Percentiles rank a stretch among this genome's conserved stretches.
Evolutionary conservation across 2,329 filamentous ascomycete genomes (phyloP).

Genomic region (Neofusicoccum umdonicola): DNA sequence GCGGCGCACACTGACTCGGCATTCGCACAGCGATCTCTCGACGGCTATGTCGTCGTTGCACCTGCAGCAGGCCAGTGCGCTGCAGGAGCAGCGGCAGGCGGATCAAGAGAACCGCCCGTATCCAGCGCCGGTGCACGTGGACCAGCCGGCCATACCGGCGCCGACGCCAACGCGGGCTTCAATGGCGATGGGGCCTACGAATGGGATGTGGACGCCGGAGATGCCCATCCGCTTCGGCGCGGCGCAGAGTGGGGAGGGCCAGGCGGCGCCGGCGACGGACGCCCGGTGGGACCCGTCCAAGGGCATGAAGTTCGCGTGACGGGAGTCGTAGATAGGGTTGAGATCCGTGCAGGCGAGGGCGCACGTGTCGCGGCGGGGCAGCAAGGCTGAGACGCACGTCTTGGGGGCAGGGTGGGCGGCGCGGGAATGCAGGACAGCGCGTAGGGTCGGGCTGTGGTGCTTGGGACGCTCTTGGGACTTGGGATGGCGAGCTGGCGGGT

Average conservation of each 20-base stretch:
- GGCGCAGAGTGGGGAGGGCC: slow-evolving; percentile 10
- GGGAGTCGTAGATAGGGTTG: not conserved
- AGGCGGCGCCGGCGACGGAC: slow-evolving; percentile 25
- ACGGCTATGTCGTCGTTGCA: slow-evolving; percentile 60
- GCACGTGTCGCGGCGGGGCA: slow-evolving; percentile 13
- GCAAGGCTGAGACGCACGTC: slow-evolving; percentile 15
- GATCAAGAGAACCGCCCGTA: slow-evolving; percentile 47
- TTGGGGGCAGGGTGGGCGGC: not conserved
- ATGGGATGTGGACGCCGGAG: slow-evolving; percentile 73
- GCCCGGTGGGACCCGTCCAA: slow-evolving; percentile 40
- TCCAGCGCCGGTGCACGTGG: slow-evolving; percentile 9
- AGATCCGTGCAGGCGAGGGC: not conserved
- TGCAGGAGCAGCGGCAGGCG: slow-evolving; percentile 45
- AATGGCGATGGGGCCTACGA: slow-evolving; percentile 26
- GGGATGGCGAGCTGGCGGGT: not conserved
- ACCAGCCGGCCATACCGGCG: slow-evolving; percentile 12
- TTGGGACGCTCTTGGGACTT: not conserved
- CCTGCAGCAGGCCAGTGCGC: slow-evolving; percentile 46
- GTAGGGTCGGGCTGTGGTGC: not conserved
- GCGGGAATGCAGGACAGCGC: not conserved
- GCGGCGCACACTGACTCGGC: not conserved
- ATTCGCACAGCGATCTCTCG: slow-evolving; percentile 50
- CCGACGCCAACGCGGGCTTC: slow-evolving; percentile 39
- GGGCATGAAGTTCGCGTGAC: slow-evolving; percentile 39
- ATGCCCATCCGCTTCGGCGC: slow-evolving; percentile 76